These are phyloP conservation scores for Mortierella sp. DNA, from an alignment of 371 early-diverging fungal genomes.

Conservation along the genomic window DNA sequence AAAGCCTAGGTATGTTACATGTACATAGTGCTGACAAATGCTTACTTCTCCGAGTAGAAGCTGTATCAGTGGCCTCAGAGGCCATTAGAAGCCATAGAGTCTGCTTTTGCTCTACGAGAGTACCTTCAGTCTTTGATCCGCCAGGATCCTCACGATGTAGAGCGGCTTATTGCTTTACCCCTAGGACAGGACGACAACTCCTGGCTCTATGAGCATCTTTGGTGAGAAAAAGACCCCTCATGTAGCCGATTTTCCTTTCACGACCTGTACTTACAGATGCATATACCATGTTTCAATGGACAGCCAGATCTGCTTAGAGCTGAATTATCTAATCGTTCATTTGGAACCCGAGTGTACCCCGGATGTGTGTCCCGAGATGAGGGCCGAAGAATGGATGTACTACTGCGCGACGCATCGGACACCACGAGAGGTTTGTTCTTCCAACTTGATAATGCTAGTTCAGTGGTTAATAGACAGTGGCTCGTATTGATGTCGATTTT, in stretches of 20 bases:
- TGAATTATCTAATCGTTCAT: conserved; percentile 80
- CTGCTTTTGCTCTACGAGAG: conserved; percentile 84
- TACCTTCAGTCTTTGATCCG: conserved; percentile 86
- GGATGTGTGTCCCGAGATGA: conserved; percentile 91
- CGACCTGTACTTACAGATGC: too few relatives aligned
- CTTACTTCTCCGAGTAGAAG: conserved; percentile 49
- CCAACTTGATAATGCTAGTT: too few relatives aligned
- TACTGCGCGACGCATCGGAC: conserved; percentile 92
- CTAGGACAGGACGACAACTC: conserved; percentile 71
- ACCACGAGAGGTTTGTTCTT: conserved; percentile 76
- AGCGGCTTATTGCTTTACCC: conserved; percentile 73
- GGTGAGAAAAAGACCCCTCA: conserved; percentile 57
- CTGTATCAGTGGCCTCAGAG: conserved; percentile 68
- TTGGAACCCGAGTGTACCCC: conserved; percentile 84
- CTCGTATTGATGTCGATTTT: too few relatives aligned
- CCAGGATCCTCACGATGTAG: conserved; percentile 71
- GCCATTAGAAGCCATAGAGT: conserved; percentile 74
- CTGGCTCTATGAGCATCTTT: conserved; percentile 93
- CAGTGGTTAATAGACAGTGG: too few relatives aligned
- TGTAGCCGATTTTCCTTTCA: background rate
- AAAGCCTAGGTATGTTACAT: background rate
- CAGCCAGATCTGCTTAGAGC: conserved; percentile 85
- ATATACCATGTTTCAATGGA: background rate
- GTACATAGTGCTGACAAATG: background rate
- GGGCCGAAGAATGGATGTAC: conserved; percentile 91